Conservation (phyloP, 129 eudicot species). For the Saposhnikovia divaricata region DNA sequence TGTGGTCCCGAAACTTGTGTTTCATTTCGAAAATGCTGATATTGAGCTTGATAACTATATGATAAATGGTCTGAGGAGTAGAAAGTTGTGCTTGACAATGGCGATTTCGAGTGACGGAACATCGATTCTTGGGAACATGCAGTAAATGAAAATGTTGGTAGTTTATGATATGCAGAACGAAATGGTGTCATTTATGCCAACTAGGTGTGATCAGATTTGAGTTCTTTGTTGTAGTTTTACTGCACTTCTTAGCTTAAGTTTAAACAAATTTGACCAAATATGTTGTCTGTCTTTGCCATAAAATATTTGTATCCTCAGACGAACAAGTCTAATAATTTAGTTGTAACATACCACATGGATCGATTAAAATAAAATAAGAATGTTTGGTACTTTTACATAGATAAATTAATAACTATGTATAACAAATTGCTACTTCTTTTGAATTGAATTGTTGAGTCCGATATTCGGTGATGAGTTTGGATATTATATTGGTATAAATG, state of each 20-base stretch:
- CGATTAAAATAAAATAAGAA: too few species aligned
- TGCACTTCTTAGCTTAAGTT: not conserved
- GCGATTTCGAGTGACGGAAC: constrained; percentile 51
- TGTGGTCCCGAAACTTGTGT: constrained; percentile 55
- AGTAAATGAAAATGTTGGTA: constrained; percentile 61
- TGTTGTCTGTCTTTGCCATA: too few species aligned
- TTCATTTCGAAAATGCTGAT: constrained; percentile 53
- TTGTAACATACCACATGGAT: too few species aligned
- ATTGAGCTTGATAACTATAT: constrained; percentile 56
- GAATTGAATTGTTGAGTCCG: too few species aligned
- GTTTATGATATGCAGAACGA: constrained; percentile 62
- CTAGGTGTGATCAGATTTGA: constrained; percentile 51
- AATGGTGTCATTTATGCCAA: constrained; percentile 56
- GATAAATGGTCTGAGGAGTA: constrained; percentile 35
- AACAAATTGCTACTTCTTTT: too few species aligned
- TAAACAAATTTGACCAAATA: not conserved
- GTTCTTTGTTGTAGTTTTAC: not conserved
- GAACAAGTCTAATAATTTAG: too few species aligned
- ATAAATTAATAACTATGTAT: too few species aligned
- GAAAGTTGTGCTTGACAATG: constrained; percentile 66
- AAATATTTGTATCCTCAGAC: too few species aligned
- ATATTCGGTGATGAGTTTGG: too few species aligned
- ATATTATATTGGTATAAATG: too few species aligned
- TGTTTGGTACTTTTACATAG: too few species aligned
- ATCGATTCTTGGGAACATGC: constrained; percentile 65